Base-by-base conservation (phyloP, 495 filamentous ascomycete genomes). In the Ramalina intermedia region DNA sequence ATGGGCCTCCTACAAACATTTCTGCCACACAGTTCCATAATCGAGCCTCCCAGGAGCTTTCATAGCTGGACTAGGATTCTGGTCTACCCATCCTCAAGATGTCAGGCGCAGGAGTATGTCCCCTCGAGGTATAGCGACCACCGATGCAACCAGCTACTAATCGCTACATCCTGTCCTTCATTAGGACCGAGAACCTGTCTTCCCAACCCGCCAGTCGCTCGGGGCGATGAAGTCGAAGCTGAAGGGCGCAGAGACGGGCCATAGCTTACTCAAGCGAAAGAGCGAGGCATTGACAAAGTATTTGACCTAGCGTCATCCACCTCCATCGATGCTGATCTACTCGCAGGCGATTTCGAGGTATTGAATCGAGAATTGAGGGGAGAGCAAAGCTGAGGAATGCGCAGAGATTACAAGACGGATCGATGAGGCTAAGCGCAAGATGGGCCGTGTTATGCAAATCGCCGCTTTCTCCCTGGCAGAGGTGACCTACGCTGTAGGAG, bases 401-500 rank as follows among this genome's bases (percentile, higher is more conserved):
- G n/a, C 47, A 85, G 91, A 98, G 61, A 99, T 99, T 58, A 96
- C 91, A 47, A 75, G 81, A 51, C 86, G 91, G 49, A 96, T 99
- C 67, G 91, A 96, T 69, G 90, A 96, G 65, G 91, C 91, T 24
- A 99, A 99, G 68, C 87, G 87, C 54, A 99, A 99, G 72, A 99
- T 99, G 91, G 91, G 91, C 39, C 81, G 91, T 12, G 93, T 99
- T 13, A 96, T 99, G 91, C 89, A 96, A 61, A 91, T 99, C 64
- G 91, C 91, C 12, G 87, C 93, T 24, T 95, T 99, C 65, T 96
- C 91, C 3, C 75, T 99, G 36, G 93, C 91, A 46, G 93, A 96
- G 74, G 93, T 96, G 29, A 94, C 87, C 46, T 99, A 96, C 58
- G 93, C 93, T 29, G 89, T 94, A 13, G 93, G 93, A 50, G 87